Percentiles rank a stretch among this genome's conserved stretches.
phyloP scores from a whole-genome alignment of 1,139 yeast genomes.

The Debaryomyces psychrophilus region DNA sequence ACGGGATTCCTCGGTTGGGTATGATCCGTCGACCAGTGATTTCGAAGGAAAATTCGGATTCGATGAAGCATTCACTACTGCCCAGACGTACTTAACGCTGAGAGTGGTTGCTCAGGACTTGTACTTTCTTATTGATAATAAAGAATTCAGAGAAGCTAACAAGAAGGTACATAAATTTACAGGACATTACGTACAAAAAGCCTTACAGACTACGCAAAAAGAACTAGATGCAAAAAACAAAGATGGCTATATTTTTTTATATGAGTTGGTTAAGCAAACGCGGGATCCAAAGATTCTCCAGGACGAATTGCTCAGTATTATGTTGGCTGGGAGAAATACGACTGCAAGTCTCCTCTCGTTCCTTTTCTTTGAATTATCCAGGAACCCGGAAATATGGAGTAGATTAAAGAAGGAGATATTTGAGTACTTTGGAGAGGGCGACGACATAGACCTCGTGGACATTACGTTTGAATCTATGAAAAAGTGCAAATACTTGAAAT shows the following conservation, averaged over 20 bases:
- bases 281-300: slow-evolving; percentile 47
- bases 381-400: slow-evolving; percentile 39
- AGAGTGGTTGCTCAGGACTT: slow-evolving; percentile 37
- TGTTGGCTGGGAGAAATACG: slow-evolving; percentile 57
- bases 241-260: slow-evolving; percentile 49
- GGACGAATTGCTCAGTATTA: slow-evolving; percentile 50
- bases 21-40: slow-evolving; percentile 22
- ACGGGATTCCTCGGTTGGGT: slow-evolving; percentile 48
- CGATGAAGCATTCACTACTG: slow-evolving; percentile 38
- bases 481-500: slow-evolving; percentile 50
- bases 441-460: slow-evolving; percentile 17
- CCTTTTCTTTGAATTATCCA: slow-evolving; percentile 43
- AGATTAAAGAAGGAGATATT: slow-evolving; percentile 38
- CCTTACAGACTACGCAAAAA: slow-evolving; percentile 26
- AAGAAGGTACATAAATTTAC: slow-evolving; percentile 30
- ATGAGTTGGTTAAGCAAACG: slow-evolving; percentile 50
- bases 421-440: slow-evolving; percentile 29
- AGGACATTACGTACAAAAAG: slow-evolving; percentile 28
- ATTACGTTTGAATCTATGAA: slow-evolving; percentile 51
- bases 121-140: slow-evolving; percentile 33
- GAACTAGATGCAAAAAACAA: slow-evolving; percentile 29
- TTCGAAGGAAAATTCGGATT: slow-evolving; percentile 35
- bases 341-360: slow-evolving; percentile 54
- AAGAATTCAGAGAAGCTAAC: slow-evolving; percentile 31
- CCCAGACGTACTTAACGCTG: slow-evolving; percentile 33